Conservation (phyloP, 192 early-diverging fungal genomes). For the Martensiomyces pterosporus region DNA sequence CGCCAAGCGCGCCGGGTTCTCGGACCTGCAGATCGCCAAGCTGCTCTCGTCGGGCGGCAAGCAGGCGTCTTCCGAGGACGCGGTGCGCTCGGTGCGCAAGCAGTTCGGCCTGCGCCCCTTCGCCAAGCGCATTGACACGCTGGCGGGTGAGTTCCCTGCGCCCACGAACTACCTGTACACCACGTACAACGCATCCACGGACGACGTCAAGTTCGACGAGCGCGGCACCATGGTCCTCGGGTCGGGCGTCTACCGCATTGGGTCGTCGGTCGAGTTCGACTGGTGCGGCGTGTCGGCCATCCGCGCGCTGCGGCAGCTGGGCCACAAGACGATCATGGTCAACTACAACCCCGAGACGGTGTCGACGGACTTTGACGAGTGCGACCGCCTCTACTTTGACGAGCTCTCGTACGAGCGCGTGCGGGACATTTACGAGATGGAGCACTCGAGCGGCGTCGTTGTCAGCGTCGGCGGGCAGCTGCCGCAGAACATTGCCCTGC, state of each 20-base stretch:
- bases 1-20: constrained; percentile 88
- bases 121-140: constrained; percentile 93
- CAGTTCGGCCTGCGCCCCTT: constrained; percentile 74
- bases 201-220: constrained; percentile 86
- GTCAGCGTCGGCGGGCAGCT: constrained; percentile 94
- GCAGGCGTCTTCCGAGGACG: constrained; percentile 52
- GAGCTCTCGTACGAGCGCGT: constrained; percentile 92
- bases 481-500: constrained; percentile 95
- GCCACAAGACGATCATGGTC: constrained; percentile 89
- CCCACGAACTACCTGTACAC: constrained; percentile 96
- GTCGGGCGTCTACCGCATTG: constrained; percentile 96
- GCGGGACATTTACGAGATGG: constrained; percentile 90
- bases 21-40: constrained; percentile 80
- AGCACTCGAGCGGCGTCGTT: constrained; percentile 77
- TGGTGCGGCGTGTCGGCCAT: constrained; percentile 83
- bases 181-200: constrained; percentile 88
- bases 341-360: constrained; percentile 99
- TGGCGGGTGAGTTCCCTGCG: constrained; percentile 96
- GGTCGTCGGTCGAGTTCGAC: constrained; percentile 97
- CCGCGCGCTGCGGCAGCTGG: constrained; percentile 74
- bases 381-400: constrained; percentile 98
- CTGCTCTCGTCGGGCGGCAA: constrained; percentile 28
- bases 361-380: constrained; percentile 97
- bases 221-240: constrained; percentile 93
- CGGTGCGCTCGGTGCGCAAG: constrained; percentile 68